A percentile compares a stretch with the other conserved stretches of the same genome.
Evolutionary conservation across 2,329 filamentous ascomycete species (phyloP).

Genomic region (Trichoderma pleuroti): DNA sequence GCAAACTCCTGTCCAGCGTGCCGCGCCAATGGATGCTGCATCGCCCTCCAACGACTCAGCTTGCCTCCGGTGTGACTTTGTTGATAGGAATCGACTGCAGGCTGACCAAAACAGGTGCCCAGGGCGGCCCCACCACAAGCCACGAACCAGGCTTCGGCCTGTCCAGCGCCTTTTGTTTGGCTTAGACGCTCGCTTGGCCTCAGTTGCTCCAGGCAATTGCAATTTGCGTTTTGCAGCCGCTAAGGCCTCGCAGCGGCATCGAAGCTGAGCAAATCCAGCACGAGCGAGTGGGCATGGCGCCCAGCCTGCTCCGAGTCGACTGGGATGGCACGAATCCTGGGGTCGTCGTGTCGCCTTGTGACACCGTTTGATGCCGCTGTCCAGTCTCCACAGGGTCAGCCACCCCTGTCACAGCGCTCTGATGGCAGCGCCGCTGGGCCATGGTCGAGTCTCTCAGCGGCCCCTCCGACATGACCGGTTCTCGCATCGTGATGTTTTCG

Average conservation of each 20-base stretch:
- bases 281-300: conserved; percentile 5
- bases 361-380: conserved; percentile 23
- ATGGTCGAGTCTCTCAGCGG: conserved; percentile 16
- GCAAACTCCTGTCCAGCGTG: not conserved
- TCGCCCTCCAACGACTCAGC: not conserved
- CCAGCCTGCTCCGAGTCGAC: conserved; percentile 7
- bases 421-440: conserved; percentile 20
- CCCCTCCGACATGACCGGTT: conserved; percentile 16
- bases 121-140: conserved; percentile 22
- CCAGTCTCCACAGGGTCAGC: conserved; percentile 22
- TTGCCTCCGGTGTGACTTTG: conserved; percentile 17
- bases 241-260: conserved; percentile 1
- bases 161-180: conserved; percentile 14
- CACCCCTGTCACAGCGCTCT: conserved; percentile 22
- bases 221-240: conserved; percentile 11
- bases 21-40: not conserved
- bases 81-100: conserved; percentile 14
- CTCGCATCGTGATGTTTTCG: conserved; percentile 7
- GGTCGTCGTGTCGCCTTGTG: conserved; percentile 22
- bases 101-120: conserved; percentile 21
- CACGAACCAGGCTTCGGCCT: conserved; percentile 14
- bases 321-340: conserved; percentile 17
- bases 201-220: not conserved
- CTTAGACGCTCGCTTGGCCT: not conserved
- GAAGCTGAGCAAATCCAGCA: conserved; percentile 9